Conservation (phyloP, 2,329 filamentous ascomycete genomes). For the Diaporthe helianthi region DNA sequence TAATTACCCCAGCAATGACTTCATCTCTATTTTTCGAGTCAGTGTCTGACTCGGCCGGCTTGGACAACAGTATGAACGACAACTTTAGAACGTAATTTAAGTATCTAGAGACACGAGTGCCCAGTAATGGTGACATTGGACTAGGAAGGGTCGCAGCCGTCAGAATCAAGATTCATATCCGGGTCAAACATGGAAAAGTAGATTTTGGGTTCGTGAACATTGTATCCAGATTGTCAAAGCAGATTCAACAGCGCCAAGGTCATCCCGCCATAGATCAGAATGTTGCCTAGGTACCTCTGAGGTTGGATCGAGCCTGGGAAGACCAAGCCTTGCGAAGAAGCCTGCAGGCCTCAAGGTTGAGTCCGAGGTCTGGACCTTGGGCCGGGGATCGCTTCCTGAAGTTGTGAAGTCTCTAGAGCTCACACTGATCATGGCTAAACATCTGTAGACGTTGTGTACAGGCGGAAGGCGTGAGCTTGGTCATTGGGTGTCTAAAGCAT, state of each 20-base stretch:
- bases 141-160: neutral
- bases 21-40: slow-evolving; percentile 6
- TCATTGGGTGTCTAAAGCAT: too few species aligned
- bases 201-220: neutral
- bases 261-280: neutral
- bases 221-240: slow-evolving; percentile 4
- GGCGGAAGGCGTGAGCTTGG: neutral
- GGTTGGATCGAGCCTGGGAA: too few species aligned
- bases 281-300: neutral
- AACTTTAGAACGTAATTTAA: too few species aligned
- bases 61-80: neutral
- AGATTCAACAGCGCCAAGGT: neutral
- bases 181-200: neutral
- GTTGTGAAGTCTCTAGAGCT: too few species aligned
- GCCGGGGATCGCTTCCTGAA: neutral
- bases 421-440: neutral
- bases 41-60: neutral
- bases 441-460: too few species aligned
- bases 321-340: neutral
- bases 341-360: too few species aligned
- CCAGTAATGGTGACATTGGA: neutral
- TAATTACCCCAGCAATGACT: neutral
- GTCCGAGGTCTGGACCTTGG: neutral
- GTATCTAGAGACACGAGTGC: neutral
- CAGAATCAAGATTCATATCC: neutral